Conservation (phyloP, 1,284 basidiomycete species). For the Cutaneotrichosporon cavernicola region DNA sequence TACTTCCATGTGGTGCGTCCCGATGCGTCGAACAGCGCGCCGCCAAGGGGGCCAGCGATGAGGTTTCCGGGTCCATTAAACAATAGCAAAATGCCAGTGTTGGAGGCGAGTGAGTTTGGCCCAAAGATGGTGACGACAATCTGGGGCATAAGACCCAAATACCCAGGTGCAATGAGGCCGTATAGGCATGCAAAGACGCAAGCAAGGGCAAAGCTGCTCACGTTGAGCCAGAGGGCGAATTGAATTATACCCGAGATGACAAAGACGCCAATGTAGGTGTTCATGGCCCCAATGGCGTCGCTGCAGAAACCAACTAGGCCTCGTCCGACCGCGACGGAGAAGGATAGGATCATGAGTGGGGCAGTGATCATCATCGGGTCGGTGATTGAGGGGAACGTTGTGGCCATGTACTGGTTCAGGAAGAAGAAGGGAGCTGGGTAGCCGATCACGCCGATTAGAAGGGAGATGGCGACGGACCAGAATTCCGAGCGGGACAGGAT, state of each 20-base stretch:
- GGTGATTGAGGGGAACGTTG: slow-evolving; percentile 23
- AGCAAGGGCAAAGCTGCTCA: slow-evolving; percentile 5
- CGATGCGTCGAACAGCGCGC: slow-evolving; percentile 18
- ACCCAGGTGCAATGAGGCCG: slow-evolving; percentile 34
- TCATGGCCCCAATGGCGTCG: slow-evolving; percentile 20
- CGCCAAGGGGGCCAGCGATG: slow-evolving; percentile 18
- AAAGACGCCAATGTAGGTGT: slow-evolving; percentile 24
- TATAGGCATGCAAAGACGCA: slow-evolving; percentile 20
- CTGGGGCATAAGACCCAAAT: slow-evolving; percentile 37
- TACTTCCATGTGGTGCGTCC: slow-evolving; percentile 15
- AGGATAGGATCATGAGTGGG: slow-evolving; percentile 18
- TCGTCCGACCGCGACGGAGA: slow-evolving; percentile 19
- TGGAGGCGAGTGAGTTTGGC: slow-evolving; percentile 36
- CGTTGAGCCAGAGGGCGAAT: slow-evolving; percentile 24
- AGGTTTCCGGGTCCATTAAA: slow-evolving; percentile 23
- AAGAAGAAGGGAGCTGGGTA: slow-evolving; percentile 37
- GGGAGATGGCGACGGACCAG: slow-evolving; percentile 33
- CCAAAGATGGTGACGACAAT: slow-evolving; percentile 41
- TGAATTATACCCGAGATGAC: slow-evolving; percentile 18
- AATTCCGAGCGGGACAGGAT: slow-evolving; percentile 14
- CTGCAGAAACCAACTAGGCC: slow-evolving; percentile 15
- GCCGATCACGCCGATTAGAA: slow-evolving; percentile 33
- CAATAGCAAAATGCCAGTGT: slow-evolving; percentile 29
- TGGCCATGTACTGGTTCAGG: slow-evolving; percentile 28
- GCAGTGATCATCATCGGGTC: slow-evolving; percentile 25